Conservation (phyloP, 345 rosid species). For the Geranium rotundifolium region DNA sequence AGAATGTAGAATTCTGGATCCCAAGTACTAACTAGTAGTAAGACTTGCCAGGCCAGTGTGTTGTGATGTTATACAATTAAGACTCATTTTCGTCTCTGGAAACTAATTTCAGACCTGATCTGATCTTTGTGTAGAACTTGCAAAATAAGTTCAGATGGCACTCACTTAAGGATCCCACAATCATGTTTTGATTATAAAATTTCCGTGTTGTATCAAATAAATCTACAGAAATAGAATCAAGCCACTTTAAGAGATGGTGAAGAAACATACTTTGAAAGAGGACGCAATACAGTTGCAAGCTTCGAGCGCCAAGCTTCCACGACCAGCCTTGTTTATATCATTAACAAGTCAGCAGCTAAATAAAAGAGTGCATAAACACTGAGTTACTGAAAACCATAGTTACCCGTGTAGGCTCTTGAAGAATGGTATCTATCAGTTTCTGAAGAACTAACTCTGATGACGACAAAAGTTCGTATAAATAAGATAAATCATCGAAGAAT, state of each 20-base stretch:
- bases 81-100: no score
- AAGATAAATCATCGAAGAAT: constrained; percentile 56
- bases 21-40: no score
- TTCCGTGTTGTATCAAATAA: no score
- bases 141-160: no score
- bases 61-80: no score
- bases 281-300: constrained; percentile 77
- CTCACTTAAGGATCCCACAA: no score
- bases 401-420: constrained; percentile 64
- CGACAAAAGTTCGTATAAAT: constrained; percentile 40
- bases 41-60: no score
- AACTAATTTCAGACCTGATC: no score
- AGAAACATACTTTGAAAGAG: constrained; percentile 42
- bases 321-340: constrained; percentile 38
- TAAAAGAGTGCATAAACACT: background rate
- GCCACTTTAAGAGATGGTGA: background rate
- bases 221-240: background rate
- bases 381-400: background rate
- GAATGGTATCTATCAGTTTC: constrained; percentile 40
- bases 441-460: constrained; percentile 29
- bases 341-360: constrained; percentile 12
- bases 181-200: no score
- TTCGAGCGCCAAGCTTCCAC: constrained; percentile 81
- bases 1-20: no score
- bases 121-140: no score